Percentiles rank a stretch among this genome's conserved stretches.
Evolutionary conservation across 345 rosid species (phyloP).

Genomic region (Syzygium aromaticum): DNA sequence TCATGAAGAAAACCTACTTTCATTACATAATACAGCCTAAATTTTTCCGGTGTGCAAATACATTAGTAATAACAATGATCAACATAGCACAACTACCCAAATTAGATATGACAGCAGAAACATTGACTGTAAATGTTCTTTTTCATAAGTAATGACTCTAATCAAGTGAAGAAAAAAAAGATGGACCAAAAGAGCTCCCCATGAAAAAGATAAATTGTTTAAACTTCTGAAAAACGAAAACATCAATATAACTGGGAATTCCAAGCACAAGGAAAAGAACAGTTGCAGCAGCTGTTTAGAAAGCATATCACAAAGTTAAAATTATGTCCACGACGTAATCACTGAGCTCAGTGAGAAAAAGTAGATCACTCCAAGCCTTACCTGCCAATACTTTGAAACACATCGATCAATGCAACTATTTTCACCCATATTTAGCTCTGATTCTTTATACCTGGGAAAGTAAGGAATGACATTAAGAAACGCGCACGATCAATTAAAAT

Average conservation of each 20-base stretch:
- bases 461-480: neutral
- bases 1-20: neutral
- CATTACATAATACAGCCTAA: neutral
- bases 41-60: neutral
- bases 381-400: slow-evolving; percentile 94
- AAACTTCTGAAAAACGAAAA: neutral
- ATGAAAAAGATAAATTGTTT: neutral
- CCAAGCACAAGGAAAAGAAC: neutral
- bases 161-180: neutral
- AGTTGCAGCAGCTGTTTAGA: neutral
- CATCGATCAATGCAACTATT: slow-evolving; percentile 99
- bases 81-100: neutral
- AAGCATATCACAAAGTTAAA: neutral
- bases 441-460: slow-evolving; percentile 70
- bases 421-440: slow-evolving; percentile 97
- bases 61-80: neutral
- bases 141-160: neutral
- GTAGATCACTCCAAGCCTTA: slow-evolving; percentile 7
- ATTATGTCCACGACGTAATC: neutral
- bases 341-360: neutral
- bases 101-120: neutral
- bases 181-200: neutral
- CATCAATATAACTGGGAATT: neutral
- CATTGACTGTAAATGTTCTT: neutral
- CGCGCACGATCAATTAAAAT: neutral